Conservation (phyloP, 2,329 filamentous ascomycete species). For the Diaporthe sp. region DNA sequence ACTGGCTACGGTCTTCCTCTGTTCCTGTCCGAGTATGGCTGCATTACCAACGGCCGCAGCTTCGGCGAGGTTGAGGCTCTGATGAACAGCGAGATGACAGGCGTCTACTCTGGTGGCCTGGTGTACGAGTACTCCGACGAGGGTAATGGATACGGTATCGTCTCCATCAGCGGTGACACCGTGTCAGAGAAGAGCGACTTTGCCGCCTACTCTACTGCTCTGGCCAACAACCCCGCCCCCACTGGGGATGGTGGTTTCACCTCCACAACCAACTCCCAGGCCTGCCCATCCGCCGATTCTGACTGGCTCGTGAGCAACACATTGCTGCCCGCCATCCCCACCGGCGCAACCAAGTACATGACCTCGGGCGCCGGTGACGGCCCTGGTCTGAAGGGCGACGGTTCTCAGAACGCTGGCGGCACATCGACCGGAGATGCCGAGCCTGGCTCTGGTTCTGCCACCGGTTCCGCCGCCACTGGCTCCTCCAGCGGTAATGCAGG, state of each 20-base stretch:
- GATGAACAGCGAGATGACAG: constrained; percentile 86
- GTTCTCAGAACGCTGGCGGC: constrained; percentile 65
- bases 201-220: constrained; percentile 61
- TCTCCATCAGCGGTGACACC: constrained; percentile 68
- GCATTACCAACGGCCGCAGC: constrained; percentile 82
- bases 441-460: constrained; percentile 54
- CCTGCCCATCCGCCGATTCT: constrained; percentile 63
- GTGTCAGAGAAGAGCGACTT: constrained; percentile 75
- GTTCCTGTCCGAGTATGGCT: constrained; percentile 96
- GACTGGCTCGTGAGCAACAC: constrained; percentile 66
- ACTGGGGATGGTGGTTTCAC: constrained; percentile 63
- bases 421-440: constrained; percentile 58
- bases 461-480: constrained; percentile 49
- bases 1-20: constrained; percentile 88
- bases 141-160: constrained; percentile 83
- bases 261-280: constrained; percentile 58
- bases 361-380: constrained; percentile 64
- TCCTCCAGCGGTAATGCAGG: constrained; percentile 49
- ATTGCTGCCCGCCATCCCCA: constrained; percentile 64
- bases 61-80: constrained; percentile 85
- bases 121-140: constrained; percentile 95
- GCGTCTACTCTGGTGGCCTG: constrained; percentile 93
- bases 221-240: constrained; percentile 63
- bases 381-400: constrained; percentile 64
- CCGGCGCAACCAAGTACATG: constrained; percentile 65